These are phyloP conservation scores for Melaleuca alternifolia DNA, from an alignment of 345 rosid species.

Conservation along the genomic window DNA sequence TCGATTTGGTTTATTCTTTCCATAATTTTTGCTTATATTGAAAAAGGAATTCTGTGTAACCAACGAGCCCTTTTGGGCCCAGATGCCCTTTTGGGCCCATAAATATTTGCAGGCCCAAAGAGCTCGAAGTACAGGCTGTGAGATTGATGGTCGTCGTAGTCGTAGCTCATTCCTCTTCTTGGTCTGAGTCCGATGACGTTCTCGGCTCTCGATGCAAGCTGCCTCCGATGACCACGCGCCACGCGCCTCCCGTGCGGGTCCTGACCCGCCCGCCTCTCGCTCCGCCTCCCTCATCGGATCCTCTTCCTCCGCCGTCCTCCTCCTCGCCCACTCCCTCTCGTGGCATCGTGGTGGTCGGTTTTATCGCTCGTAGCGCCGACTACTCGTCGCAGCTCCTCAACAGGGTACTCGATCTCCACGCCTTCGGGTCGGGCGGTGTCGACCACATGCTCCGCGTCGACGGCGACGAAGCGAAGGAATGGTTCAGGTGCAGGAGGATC, in stretches of 20 bases:
- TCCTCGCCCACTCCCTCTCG: conserved; percentile 16
- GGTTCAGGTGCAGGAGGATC: conserved; percentile 59
- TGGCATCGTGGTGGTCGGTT: conserved; percentile 69
- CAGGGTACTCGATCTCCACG: conserved; percentile 46
- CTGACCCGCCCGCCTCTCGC: conserved; percentile 46
- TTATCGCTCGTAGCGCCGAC: conserved; percentile 44
- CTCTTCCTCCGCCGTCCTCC: conserved; percentile 11
- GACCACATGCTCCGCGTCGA: conserved; percentile 23
- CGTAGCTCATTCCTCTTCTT: background rate
- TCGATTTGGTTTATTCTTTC: background rate
- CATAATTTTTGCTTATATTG: background rate
- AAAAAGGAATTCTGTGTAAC: background rate
- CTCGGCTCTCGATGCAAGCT: background rate
- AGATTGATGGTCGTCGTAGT: background rate
- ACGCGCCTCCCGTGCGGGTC: conserved; percentile 56
- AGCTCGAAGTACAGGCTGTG: background rate
- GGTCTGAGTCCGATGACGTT: background rate
- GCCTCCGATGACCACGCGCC: conserved; percentile 16
- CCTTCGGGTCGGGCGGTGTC: conserved; percentile 55
- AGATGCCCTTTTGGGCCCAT: background rate
- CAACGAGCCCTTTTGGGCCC: background rate
- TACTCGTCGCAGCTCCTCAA: conserved; percentile 56
- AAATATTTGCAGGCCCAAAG: background rate
- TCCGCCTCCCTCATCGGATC: conserved; percentile 2
- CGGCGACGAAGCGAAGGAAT: conserved; percentile 35